Conservation (phyloP, 2,329 filamentous ascomycete genomes). For the Colletotrichum truncatum region DNA sequence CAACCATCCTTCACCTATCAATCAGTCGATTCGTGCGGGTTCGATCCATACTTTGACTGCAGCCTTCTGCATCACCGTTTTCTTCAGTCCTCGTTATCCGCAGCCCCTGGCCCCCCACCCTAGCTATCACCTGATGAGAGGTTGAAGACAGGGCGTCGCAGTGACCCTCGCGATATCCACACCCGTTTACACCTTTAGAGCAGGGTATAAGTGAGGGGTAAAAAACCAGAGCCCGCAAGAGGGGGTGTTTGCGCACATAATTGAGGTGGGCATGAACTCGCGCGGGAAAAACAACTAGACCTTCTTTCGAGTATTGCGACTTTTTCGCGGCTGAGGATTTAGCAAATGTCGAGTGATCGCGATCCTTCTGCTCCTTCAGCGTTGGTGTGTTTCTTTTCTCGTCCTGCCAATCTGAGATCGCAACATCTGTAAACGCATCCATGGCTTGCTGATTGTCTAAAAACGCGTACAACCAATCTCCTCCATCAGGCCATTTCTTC, state of each 20-base stretch:
- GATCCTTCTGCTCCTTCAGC: neutral
- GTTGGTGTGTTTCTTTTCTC: neutral
- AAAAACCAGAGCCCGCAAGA: neutral
- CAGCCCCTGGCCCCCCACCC: neutral
- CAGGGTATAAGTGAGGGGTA: slow-evolving; percentile 14
- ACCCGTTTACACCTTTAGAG: neutral
- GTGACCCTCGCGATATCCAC: slow-evolving; percentile 5
- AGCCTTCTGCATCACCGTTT: neutral
- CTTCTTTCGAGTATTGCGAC: neutral
- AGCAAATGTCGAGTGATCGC: neutral
- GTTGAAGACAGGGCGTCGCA: slow-evolving; percentile 2
- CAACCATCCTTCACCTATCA: neutral
- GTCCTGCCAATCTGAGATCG: neutral
- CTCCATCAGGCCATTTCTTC: neutral
- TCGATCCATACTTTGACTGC: neutral
- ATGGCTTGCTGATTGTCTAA: neutral
- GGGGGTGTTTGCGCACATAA: too few species aligned
- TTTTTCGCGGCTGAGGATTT: neutral
- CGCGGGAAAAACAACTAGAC: too few species aligned
- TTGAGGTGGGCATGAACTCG: too few species aligned
- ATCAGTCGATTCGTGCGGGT: slow-evolving; percentile 9
- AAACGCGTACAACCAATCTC: neutral
- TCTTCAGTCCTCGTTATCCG: neutral
- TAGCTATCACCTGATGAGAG: slow-evolving; percentile 3
- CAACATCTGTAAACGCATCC: neutral